Conservation (phyloP, 805 yeast species). For the Metschnikowia reukaufii region DNA sequence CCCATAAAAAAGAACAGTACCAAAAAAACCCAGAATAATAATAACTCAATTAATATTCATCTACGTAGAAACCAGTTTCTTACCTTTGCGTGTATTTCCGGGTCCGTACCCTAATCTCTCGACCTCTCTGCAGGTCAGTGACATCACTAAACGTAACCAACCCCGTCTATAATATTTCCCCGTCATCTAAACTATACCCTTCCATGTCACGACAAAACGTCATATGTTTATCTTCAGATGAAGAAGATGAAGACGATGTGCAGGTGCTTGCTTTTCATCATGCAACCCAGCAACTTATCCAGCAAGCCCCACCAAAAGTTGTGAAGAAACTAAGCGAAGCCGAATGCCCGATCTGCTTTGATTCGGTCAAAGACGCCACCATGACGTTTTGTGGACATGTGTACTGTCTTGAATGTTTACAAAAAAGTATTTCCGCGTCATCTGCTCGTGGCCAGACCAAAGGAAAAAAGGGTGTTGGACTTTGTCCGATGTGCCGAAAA, state of each 20-base stretch:
- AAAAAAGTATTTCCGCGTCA: conserved; percentile 39
- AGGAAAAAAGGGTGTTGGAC: conserved; percentile 39
- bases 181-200: neutral
- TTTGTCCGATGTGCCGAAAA: conserved; percentile 46
- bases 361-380: conserved; percentile 39
- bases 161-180: neutral
- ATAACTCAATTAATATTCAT: no score
- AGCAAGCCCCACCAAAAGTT: conserved; percentile 23
- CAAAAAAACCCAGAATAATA: no score
- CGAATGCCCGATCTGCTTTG: conserved; percentile 47
- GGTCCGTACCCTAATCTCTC: neutral
- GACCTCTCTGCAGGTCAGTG: neutral
- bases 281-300: conserved; percentile 35
- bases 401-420: conserved; percentile 44
- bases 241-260: conserved; percentile 32
- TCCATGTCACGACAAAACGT: conserved; percentile 15
- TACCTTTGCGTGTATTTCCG: no score
- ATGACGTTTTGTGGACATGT: conserved; percentile 45
- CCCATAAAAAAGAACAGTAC: no score
- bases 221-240: conserved; percentile 17
- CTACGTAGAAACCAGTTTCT: no score
- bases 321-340: conserved; percentile 35
- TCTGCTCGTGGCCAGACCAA: conserved; percentile 44
- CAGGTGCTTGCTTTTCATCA: conserved; percentile 38
- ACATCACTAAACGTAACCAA: neutral